Evolutionary conservation across 2,329 filamentous ascomycete genomes (phyloP), one percentile per base, ranked within the genome.

Genomic region (Didymella arachidicola): DNA sequence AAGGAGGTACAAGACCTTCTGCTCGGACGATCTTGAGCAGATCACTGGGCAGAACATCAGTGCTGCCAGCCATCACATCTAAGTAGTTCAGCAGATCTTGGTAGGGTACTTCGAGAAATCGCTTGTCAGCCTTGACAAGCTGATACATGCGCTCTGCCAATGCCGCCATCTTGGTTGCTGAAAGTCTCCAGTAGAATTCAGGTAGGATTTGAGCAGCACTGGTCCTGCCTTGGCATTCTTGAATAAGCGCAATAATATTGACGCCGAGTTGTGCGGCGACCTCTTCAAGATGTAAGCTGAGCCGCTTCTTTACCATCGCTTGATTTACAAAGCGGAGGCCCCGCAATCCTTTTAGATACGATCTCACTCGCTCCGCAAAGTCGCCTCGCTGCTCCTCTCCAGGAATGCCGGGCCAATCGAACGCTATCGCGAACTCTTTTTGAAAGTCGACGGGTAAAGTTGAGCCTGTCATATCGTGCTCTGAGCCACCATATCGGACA

Each of bases 121-220:
- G 53, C 16, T 48, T 43, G 56, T 73, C 55, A 2, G 58, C 39
- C 32, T 50, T 47, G 22, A 71, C 65, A 2, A 74, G 41, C 18
- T 51, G 51, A 29, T 53, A 64, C 6, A 63, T 65, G 19, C 66
- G 64, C 4, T 66, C 51, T 18, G 58, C 46, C 25, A 74, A 62
- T 12, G 50, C 55, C 4, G 38, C 53, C 36, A 61, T 63, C 26
- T 65, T 47, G 8, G 54, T 46, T 11, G 67, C 54, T 3, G 59
- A 62, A 7, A 73, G 53, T 1, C 44, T 44, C 16, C 70, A 70
- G 43, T 68, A 70, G 47, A 71, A 74, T 11, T 70, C 64, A 48
- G 47, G 61, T 8, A 68, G 22, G 3, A 66, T 49, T 11, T 62
- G 54, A 18, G 45, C 38, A 5, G 49, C 19, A 16, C 12, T 27